These are phyloP conservation scores for Mycena vulgaris DNA, from an alignment of 768 basidiomycete species.

Conservation along the genomic window DNA sequence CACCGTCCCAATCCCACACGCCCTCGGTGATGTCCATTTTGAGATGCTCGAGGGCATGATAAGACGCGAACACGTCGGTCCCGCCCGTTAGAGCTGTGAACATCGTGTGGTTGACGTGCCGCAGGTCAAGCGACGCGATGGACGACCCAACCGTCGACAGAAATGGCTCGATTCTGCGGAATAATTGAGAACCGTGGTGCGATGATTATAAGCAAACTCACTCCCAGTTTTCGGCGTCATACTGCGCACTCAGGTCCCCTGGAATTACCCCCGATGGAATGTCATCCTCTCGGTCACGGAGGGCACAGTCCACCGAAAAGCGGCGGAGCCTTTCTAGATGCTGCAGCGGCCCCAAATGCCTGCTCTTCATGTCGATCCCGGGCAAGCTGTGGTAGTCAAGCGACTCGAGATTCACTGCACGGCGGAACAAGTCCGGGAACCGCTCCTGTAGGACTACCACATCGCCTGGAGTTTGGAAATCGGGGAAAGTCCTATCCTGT, in stretches of 20 bases:
- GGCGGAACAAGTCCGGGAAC: conserved; percentile 17
- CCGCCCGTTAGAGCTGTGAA: conserved; percentile 20
- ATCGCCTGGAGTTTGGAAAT: not conserved
- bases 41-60: conserved; percentile 32
- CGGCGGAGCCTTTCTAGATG: conserved; percentile 10
- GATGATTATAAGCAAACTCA: not conserved
- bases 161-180: conserved; percentile 31
- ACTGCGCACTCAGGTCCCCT: conserved; percentile 16
- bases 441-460: conserved; percentile 11
- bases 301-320: conserved; percentile 31
- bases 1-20: conserved; percentile 42
- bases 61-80: conserved; percentile 30
- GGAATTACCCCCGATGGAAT: conserved; percentile 4
- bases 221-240: conserved; percentile 33
- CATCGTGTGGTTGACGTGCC: conserved; percentile 30
- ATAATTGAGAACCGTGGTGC: not conserved
- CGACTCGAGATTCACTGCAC: conserved; percentile 26
- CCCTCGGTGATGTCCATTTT: conserved; percentile 42
- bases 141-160: conserved; percentile 24
- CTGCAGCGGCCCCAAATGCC: conserved; percentile 15
- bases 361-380: conserved; percentile 12
- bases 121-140: conserved; percentile 31
- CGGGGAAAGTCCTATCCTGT: not conserved
- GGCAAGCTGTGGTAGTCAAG: conserved; percentile 36
- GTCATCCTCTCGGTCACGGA: not conserved